A percentile compares a stretch with the other conserved stretches of the same genome.
Conservation (phyloP, 805 yeast species). For the Ogataea henricii region DNA sequence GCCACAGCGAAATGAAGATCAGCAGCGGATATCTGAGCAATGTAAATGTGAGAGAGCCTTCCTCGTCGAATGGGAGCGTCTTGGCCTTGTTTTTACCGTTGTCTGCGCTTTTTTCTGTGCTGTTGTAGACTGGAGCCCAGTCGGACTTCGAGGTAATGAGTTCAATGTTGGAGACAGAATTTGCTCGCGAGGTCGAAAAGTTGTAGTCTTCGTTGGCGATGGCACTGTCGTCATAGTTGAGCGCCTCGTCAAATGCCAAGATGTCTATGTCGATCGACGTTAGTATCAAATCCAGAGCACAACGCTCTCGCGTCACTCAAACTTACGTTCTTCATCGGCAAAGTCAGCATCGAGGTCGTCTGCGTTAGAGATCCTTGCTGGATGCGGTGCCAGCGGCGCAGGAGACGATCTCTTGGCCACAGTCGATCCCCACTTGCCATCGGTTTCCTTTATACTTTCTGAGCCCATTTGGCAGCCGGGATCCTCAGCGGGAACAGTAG, state of each 20-base stretch:
- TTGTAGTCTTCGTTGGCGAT: constrained; percentile 5
- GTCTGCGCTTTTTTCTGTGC: neutral
- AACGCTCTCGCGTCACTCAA: too few relatives aligned
- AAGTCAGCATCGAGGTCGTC: constrained; percentile 29
- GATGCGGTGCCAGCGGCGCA: neutral
- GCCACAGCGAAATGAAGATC: constrained; percentile 54
- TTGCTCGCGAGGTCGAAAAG: constrained; percentile 13
- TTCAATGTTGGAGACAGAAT: constrained; percentile 15
- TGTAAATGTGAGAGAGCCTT: constrained; percentile 38
- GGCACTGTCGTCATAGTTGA: constrained; percentile 34
- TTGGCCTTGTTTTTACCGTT: neutral
- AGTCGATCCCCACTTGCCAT: neutral
- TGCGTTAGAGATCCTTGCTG: constrained; percentile 10
- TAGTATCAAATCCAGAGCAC: too few relatives aligned
- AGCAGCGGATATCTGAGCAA: constrained; percentile 69
- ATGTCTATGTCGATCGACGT: too few relatives aligned
- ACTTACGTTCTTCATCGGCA: constrained; percentile 25
- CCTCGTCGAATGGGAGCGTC: constrained; percentile 14
- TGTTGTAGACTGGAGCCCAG: constrained; percentile 14
- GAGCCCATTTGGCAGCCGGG: constrained; percentile 1
- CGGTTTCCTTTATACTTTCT: neutral
- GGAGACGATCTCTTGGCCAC: neutral
- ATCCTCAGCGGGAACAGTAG: neutral
- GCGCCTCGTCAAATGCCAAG: constrained; percentile 40
- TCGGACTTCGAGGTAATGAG: constrained; percentile 16